Percentiles rank a stretch among this genome's conserved stretches.
phyloP scores from a whole-genome alignment of 495 filamentous ascomycete species.

The Achaetomiella virescens region DNA sequence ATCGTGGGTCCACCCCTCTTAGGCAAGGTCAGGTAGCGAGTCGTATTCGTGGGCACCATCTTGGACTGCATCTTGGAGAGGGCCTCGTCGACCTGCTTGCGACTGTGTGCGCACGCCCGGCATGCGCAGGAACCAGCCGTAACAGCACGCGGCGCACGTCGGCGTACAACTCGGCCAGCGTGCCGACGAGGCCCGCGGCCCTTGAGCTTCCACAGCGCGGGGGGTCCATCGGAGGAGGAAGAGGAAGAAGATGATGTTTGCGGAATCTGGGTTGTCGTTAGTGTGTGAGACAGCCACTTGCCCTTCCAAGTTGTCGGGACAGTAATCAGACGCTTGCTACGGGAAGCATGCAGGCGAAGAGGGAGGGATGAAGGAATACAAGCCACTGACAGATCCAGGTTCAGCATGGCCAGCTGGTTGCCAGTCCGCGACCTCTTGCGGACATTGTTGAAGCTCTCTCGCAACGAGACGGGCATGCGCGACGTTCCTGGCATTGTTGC shows the following conservation, averaged over 20 bases:
- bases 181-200: slow-evolving; percentile 84
- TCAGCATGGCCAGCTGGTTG: slow-evolving; percentile 57
- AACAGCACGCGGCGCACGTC: slow-evolving; percentile 63
- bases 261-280: slow-evolving; percentile 52
- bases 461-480: slow-evolving; percentile 60
- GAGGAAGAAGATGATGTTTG: slow-evolving; percentile 82
- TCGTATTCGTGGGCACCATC: slow-evolving; percentile 68
- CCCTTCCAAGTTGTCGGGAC: neutral
- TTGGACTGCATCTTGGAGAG: slow-evolving; percentile 72
- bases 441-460: slow-evolving; percentile 53
- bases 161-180: slow-evolving; percentile 63
- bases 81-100: slow-evolving; percentile 70
- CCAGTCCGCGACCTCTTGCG: slow-evolving; percentile 48
- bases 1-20: slow-evolving; percentile 80
- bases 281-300: slow-evolving; percentile 10
- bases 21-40: slow-evolving; percentile 69
- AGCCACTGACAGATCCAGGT: slow-evolving; percentile 71
- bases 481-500: slow-evolving; percentile 56
- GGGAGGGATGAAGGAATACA: neutral
- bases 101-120: slow-evolving; percentile 77
- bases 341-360: neutral
- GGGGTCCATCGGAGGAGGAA: slow-evolving; percentile 85
- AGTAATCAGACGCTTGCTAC: neutral
- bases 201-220: slow-evolving; percentile 72
- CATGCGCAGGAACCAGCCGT: slow-evolving; percentile 76